phyloP scores from a whole-genome alignment of 345 rosid genomes.

The Brassica cretica region DNA sequence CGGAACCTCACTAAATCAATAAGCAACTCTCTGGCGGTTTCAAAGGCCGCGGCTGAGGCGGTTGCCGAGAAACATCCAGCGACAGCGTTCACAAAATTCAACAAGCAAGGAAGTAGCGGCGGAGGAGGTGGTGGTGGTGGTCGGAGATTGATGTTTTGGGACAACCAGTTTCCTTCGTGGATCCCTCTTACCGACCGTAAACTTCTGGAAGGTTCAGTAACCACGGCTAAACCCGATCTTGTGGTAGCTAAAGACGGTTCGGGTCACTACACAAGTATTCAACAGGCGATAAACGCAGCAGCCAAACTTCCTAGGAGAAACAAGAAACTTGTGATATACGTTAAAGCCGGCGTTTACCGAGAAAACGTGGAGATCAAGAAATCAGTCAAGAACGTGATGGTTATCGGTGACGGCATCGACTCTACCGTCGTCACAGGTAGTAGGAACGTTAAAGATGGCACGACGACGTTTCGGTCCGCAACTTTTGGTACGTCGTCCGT shows the following conservation, averaged over 20 bases:
- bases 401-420: conserved; percentile 79
- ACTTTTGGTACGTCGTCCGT: conserved; percentile 67
- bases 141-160: conserved; percentile 48
- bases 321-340: conserved; percentile 61
- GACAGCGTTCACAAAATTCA: conserved; percentile 12
- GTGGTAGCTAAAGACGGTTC: conserved; percentile 92
- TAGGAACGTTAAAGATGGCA: conserved; percentile 52
- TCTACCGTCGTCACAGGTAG: conserved; percentile 65
- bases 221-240: conserved; percentile 46
- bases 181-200: conserved; percentile 54
- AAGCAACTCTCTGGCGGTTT: conserved; percentile 71
- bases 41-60: conserved; percentile 40
- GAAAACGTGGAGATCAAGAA: conserved; percentile 66
- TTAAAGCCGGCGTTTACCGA: conserved; percentile 68
- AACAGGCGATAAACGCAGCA: conserved; percentile 64
- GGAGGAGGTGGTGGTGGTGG: conserved; percentile 29
- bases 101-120: neutral
- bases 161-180: conserved; percentile 64
- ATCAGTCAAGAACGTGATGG: conserved; percentile 63
- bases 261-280: conserved; percentile 61
- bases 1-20: conserved; percentile 61
- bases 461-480: conserved; percentile 80
- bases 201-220: conserved; percentile 47
- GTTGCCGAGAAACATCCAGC: conserved; percentile 25
- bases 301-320: conserved; percentile 30